A percentile compares a stretch with the other conserved stretches of the same genome.
These are phyloP conservation scores for Colletotrichum caudatum DNA, from an alignment of 2,329 filamentous ascomycete genomes.

Conservation along the genomic window DNA sequence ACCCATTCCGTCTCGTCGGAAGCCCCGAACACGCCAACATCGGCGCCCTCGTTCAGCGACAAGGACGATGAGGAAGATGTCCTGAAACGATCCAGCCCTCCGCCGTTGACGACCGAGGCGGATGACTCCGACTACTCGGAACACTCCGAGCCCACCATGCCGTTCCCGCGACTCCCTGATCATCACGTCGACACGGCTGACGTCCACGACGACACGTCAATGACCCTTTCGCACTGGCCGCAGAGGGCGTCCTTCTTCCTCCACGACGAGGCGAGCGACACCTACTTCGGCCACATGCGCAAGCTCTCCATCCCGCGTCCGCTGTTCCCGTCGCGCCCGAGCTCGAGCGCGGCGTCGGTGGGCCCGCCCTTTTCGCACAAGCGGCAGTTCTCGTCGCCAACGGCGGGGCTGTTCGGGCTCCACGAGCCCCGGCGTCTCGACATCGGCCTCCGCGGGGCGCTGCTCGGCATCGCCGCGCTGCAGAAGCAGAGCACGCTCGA, in stretches of 20 bases:
- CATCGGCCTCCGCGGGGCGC: conserved; percentile 32
- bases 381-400: conserved; percentile 43
- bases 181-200: not conserved
- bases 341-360: conserved; percentile 9
- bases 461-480: conserved; percentile 31
- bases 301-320: conserved; percentile 32
- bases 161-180: conserved; percentile 23
- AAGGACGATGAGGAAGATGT: conserved; percentile 27
- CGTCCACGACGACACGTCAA: conserved; percentile 26
- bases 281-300: conserved; percentile 18
- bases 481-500: conserved; percentile 11
- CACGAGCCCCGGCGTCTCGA: conserved; percentile 37
- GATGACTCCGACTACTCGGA: conserved; percentile 41
- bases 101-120: conserved; percentile 37
- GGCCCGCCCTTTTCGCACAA: conserved; percentile 25
- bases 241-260: conserved; percentile 29
- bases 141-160: conserved; percentile 23
- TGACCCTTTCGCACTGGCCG: conserved; percentile 29
- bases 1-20: conserved; percentile 23
- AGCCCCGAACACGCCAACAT: conserved; percentile 24
- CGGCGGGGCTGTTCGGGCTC: conserved; percentile 43
- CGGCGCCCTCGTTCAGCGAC: conserved; percentile 29
- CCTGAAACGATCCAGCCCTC: conserved; percentile 26
- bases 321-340: conserved; percentile 26
- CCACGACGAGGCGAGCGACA: conserved; percentile 30